Evolutionary conservation across 805 yeast genomes (phyloP).

Genomic region (Diddensiella caesifluorescens): DNA sequence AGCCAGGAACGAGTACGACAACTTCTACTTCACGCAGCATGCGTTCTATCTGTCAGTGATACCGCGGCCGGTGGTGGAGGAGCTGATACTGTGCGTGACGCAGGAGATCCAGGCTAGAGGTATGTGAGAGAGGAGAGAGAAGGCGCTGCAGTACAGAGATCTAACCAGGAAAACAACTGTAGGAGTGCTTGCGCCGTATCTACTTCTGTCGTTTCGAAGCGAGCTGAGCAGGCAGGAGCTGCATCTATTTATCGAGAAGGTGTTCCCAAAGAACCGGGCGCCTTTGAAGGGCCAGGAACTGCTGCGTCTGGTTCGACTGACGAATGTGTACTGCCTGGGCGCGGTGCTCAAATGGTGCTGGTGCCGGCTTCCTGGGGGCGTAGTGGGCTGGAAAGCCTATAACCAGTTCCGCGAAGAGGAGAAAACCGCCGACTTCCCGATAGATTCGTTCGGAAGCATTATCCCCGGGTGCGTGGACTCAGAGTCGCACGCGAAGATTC

Average conservation of each 20-base stretch:
- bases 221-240: constrained; percentile 50
- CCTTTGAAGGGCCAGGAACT: constrained; percentile 43
- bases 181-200: constrained; percentile 58
- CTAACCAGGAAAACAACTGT: neutral
- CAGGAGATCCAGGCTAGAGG: constrained; percentile 67
- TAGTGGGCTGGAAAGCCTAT: constrained; percentile 84
- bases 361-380: constrained; percentile 73
- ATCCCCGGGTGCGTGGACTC: constrained; percentile 82
- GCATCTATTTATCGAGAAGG: constrained; percentile 47
- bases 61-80: constrained; percentile 42
- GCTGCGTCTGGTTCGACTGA: constrained; percentile 40
- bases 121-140: constrained; percentile 8
- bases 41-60: constrained; percentile 20
- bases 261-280: constrained; percentile 55
- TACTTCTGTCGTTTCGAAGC: constrained; percentile 74
- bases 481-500: constrained; percentile 84
- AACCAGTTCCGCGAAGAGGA: constrained; percentile 58
- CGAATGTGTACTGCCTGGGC: constrained; percentile 58
- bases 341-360: constrained; percentile 77
- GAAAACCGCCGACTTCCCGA: constrained; percentile 58
- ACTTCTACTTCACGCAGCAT: constrained; percentile 25
- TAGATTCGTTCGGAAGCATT: constrained; percentile 66
- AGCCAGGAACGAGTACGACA: constrained; percentile 6
- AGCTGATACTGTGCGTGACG: constrained; percentile 64
- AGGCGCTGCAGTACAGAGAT: no score